Base-by-base conservation (phyloP, 768 basidiomycete species). In the Leccinum obscurum region DNA sequence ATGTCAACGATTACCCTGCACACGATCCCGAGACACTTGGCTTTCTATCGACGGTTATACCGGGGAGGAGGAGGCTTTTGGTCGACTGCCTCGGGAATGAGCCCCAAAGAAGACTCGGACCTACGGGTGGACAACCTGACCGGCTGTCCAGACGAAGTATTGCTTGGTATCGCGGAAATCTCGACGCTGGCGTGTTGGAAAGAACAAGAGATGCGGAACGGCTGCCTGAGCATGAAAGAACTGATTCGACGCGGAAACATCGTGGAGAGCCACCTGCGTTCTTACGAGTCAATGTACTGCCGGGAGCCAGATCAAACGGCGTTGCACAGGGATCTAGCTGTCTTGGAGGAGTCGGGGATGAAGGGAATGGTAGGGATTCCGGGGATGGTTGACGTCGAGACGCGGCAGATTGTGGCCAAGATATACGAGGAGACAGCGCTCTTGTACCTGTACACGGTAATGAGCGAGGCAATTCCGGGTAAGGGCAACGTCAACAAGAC, bases 111-210 rank as follows among this genome's bases (percentile, higher is more conserved):
- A 15, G 75, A 79, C 52, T 75, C 76, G 55, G 77, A 82, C 56
- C 74, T 85, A 64, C 81, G 81, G 53, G 86, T 92, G 82, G 88
- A 90, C 63, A 72, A 76, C 51, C 73, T 92, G 61, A 87, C 84
- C 24, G 91, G 91, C 30, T 92, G 90, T 76, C 86, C 91, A 3
- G 89, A 93, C 66, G 88, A 88, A 66, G 87, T 85, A 9, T 74
- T 93, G 70, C 81, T 92, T 61, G 88, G 85, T 39, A 82, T 93
- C 61, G 90, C 86, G 24, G 90, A 93, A 68, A 80, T 84, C 22
- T 85, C 87, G n/a, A 79, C 81, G 7, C 81, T 93, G 32, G 84
- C 88, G 5, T 81, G 85, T 64, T 93, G 92, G 91, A 92, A 92
- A 72, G 72, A 77, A 24, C 77, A 80, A 53, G 85, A 92, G 69